Conservation (phyloP, 805 yeast genomes). For the Candida oleophila region DNA sequence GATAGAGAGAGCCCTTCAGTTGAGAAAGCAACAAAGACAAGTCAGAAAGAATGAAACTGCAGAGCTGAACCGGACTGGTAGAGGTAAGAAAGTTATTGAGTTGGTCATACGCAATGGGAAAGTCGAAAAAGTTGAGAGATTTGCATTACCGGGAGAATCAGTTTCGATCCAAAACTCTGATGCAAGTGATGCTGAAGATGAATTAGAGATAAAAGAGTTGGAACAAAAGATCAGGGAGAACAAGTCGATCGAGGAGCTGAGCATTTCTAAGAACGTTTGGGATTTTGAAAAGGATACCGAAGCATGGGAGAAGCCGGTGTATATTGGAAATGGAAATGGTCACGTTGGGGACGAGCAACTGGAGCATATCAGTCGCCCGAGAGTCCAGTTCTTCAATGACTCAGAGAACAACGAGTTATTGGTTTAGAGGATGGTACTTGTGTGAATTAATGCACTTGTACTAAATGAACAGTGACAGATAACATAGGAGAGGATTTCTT, state of each 20-base stretch:
- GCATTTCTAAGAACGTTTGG: conserved; percentile 48
- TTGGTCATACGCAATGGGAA: conserved; percentile 81
- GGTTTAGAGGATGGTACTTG: not conserved
- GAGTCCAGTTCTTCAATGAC: conserved; percentile 27
- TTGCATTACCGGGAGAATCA: conserved; percentile 11
- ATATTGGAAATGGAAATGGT: conserved; percentile 17
- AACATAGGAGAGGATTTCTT: too few species aligned
- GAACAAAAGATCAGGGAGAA: conserved; percentile 29
- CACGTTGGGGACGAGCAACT: conserved; percentile 1
- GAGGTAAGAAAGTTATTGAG: conserved; percentile 72
- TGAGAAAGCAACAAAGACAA: conserved; percentile 82
- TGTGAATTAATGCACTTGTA: not conserved
- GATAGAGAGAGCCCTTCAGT: conserved; percentile 79
- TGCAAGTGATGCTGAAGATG: conserved; percentile 16
- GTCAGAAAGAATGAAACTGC: conserved; percentile 60
- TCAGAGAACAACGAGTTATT: conserved; percentile 22
- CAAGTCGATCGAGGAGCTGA: conserved; percentile 24
- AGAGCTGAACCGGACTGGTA: conserved; percentile 61
- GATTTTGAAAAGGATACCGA: conserved; percentile 54
- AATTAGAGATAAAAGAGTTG: conserved; percentile 33
- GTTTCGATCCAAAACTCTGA: conserved; percentile 15
- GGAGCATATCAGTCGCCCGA: conserved; percentile 5
- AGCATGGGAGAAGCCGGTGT: conserved; percentile 57
- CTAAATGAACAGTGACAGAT: too few species aligned
- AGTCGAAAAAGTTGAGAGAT: conserved; percentile 59